phyloP scores from a whole-genome alignment of 192 early-diverging fungal species.

The Haplosporangium gracile region DNA sequence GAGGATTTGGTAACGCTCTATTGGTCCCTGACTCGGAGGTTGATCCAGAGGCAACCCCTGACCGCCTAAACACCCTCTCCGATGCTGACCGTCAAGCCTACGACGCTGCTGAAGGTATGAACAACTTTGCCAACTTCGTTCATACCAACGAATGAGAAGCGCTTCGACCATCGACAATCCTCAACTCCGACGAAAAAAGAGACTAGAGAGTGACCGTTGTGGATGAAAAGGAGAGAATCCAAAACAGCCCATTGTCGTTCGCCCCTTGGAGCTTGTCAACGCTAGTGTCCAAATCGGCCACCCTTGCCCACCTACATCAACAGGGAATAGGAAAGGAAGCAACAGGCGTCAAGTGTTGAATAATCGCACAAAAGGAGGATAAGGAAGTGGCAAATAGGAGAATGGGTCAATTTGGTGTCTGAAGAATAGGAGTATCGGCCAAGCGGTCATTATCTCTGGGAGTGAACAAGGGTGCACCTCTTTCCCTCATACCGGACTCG shows the following conservation, averaged over 20 bases:
- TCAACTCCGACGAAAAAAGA: slow-evolving; percentile 3
- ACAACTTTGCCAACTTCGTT: neutral
- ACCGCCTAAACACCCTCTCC: slow-evolving; percentile 25
- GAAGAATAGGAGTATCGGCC: neutral
- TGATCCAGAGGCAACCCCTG: slow-evolving; percentile 33
- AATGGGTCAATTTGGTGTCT: neutral
- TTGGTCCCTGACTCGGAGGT: slow-evolving; percentile 24
- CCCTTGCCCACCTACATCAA: neutral
- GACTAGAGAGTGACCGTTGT: slow-evolving; percentile 4
- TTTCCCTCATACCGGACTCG: neutral
- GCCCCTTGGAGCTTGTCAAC: neutral
- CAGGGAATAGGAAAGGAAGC: neutral
- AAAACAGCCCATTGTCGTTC: neutral
- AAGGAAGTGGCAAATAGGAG: neutral
- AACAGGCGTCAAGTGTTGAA: neutral
- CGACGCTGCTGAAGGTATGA: slow-evolving; percentile 42
- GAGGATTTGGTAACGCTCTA: slow-evolving; percentile 5
- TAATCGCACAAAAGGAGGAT: neutral
- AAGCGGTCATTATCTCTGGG: neutral
- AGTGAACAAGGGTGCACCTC: neutral
- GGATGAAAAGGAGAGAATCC: neutral
- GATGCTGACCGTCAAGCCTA: slow-evolving; percentile 46
- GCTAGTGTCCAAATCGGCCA: too few species aligned
- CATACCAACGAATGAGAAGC: neutral
- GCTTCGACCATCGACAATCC: neutral